phyloP scores from a whole-genome alignment of 78 protist species.

The Bodo saltans region DNA sequence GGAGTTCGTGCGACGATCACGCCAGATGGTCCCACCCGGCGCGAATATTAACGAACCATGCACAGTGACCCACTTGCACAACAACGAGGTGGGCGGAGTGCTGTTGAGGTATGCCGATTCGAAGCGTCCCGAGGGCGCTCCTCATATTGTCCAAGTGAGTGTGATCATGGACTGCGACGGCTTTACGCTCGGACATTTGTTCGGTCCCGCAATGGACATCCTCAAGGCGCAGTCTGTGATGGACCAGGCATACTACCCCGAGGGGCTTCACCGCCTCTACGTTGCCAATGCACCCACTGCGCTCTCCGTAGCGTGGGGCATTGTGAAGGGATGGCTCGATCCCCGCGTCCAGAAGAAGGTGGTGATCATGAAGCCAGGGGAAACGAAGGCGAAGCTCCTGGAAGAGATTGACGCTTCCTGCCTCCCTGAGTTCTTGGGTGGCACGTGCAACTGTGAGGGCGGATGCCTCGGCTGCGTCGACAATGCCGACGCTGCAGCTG shows the following conservation, averaged over 20 bases:
- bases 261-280: neutral
- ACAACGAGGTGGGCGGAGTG: neutral
- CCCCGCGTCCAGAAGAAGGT: neutral
- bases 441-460: neutral
- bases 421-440: neutral
- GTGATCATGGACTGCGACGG: neutral
- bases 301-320: neutral
- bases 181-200: neutral
- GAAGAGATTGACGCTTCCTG: neutral
- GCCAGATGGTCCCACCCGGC: neutral
- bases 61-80: neutral
- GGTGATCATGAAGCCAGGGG: neutral
- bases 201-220: neutral
- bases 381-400: neutral
- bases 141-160: neutral
- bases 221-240: neutral
- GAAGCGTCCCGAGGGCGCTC: neutral
- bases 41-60: neutral
- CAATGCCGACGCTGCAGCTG: neutral
- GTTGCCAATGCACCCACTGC: neutral
- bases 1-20: neutral
- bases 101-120: neutral
- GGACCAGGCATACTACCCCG: neutral
- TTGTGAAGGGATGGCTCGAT: neutral
- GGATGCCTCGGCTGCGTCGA: neutral